Evolutionary conservation across 2,329 filamentous ascomycete species (phyloP).

Genomic region (Nemania sp.): DNA sequence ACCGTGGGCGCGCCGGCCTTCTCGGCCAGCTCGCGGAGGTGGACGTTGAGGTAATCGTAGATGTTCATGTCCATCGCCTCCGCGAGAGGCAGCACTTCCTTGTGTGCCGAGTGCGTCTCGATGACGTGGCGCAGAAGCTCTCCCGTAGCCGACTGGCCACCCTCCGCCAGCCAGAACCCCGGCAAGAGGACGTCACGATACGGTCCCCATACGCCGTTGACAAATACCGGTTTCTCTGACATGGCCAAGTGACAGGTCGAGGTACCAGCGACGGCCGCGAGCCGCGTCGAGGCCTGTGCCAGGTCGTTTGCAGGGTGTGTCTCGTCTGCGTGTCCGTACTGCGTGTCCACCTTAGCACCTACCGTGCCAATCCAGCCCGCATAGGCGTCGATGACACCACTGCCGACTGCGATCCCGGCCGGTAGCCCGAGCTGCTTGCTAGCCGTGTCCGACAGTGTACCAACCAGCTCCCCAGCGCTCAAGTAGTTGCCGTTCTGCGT

Average conservation of each 20-base stretch:
- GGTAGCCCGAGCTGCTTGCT: slow-evolving; percentile 82
- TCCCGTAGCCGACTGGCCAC: slow-evolving; percentile 93
- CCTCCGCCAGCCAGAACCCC: slow-evolving; percentile 95
- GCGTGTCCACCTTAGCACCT: slow-evolving; percentile 88
- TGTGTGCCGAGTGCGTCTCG: slow-evolving; percentile 90
- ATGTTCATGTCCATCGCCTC: slow-evolving; percentile 85
- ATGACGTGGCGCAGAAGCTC: slow-evolving; percentile 93
- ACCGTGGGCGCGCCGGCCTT: slow-evolving; percentile 73
- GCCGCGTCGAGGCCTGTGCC: slow-evolving; percentile 87
- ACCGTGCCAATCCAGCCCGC: slow-evolving; percentile 99
- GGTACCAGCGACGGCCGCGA: slow-evolving; percentile 93
- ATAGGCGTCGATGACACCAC: slow-evolving; percentile 97
- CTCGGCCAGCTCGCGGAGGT: slow-evolving; percentile 76
- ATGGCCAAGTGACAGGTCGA: slow-evolving; percentile 97
- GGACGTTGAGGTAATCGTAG: slow-evolving; percentile 92
- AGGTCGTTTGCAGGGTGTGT: slow-evolving; percentile 78
- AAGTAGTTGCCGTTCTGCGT: slow-evolving; percentile 89
- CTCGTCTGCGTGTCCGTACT: slow-evolving; percentile 68
- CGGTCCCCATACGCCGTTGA: slow-evolving; percentile 94
- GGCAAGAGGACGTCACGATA: slow-evolving; percentile 94
- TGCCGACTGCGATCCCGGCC: slow-evolving; percentile 87
- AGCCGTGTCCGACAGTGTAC: slow-evolving; percentile 81
- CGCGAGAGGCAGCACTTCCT: slow-evolving; percentile 76
- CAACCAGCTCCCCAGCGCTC: slow-evolving; percentile 90
- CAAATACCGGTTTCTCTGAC: slow-evolving; percentile 91